Evolutionary conservation across 164 flowering plant genomes (phyloP).

Genomic region (Saururus chinensis): DNA sequence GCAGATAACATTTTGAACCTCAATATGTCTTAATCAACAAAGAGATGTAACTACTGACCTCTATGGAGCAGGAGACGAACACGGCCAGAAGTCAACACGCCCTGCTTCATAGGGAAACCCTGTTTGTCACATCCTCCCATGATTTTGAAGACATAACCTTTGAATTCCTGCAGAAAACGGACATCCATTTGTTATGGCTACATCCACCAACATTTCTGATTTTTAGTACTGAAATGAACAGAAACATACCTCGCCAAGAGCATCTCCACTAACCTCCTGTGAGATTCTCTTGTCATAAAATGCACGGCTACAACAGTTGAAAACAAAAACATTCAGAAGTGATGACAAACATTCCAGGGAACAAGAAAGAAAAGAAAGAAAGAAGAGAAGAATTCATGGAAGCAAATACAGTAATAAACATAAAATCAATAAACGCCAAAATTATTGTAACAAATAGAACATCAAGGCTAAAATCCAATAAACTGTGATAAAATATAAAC

Average conservation of each 20-base stretch:
- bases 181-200: too few relatives aligned
- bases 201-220: too few relatives aligned
- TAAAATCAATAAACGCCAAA: too few relatives aligned
- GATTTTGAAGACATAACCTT: constrained; percentile 51
- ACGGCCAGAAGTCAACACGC: constrained; percentile 59
- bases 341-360: neutral
- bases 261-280: constrained; percentile 41
- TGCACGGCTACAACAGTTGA: constrained; percentile 17
- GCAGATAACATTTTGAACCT: neutral
- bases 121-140: constrained; percentile 68
- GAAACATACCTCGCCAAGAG: constrained; percentile 43
- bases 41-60: constrained; percentile 18
- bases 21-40: neutral
- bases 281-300: constrained; percentile 37
- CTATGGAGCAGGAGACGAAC: constrained; percentile 52
- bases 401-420: neutral
- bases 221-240: too few relatives aligned
- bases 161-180: constrained; percentile 34
- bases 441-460: too few relatives aligned
- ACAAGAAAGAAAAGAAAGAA: neutral
- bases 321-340: neutral
- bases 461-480: neutral
- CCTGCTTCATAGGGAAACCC: constrained; percentile 70
- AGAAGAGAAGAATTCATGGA: neutral
- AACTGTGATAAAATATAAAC: too few relatives aligned